A percentile compares a stretch with the other conserved stretches of the same genome.
Evolutionary conservation across 441 rosid species (phyloP).

Genomic region (Gossypium davidsonii): DNA sequence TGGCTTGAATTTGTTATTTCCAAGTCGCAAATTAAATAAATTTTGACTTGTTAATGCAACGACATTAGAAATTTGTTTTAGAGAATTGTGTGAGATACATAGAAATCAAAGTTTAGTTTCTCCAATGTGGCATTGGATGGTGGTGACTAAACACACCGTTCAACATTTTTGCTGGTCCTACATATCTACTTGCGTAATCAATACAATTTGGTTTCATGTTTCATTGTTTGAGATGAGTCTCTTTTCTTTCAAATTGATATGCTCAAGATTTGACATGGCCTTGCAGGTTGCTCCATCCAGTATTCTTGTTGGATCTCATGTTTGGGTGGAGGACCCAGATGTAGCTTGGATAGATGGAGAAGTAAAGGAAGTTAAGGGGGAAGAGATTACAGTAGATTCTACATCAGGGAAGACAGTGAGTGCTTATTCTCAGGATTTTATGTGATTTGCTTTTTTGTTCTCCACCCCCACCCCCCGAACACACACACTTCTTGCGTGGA

Average conservation of each 20-base stretch:
- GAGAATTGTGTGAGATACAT: background rate
- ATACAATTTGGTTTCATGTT: background rate
- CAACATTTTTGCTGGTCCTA: background rate
- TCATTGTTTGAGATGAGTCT: slow-evolving; percentile 1
- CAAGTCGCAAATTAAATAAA: background rate
- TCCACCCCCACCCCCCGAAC: background rate
- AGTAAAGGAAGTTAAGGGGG: slow-evolving; percentile 50
- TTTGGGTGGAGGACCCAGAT: slow-evolving; percentile 84
- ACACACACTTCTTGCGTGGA: background rate
- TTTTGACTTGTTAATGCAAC: background rate
- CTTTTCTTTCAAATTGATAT: slow-evolving; percentile 5
- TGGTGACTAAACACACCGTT: background rate
- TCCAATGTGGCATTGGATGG: background rate
- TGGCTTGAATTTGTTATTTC: background rate
- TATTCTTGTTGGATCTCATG: slow-evolving; percentile 55
- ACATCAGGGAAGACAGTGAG: slow-evolving; percentile 61
- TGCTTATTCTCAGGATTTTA: slow-evolving; percentile 9
- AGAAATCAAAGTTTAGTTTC: background rate
- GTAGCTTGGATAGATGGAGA: slow-evolving; percentile 86
- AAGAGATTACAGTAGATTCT: slow-evolving; percentile 47
- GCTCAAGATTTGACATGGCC: slow-evolving; percentile 10
- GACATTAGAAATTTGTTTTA: background rate
- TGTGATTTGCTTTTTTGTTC: background rate
- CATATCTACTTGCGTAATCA: background rate
- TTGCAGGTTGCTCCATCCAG: slow-evolving; percentile 50